A percentile compares a stretch with the other conserved stretches of the same genome.
phyloP scores from a whole-genome alignment of 768 basidiomycete species.

The Tephrocybe rancida region DNA sequence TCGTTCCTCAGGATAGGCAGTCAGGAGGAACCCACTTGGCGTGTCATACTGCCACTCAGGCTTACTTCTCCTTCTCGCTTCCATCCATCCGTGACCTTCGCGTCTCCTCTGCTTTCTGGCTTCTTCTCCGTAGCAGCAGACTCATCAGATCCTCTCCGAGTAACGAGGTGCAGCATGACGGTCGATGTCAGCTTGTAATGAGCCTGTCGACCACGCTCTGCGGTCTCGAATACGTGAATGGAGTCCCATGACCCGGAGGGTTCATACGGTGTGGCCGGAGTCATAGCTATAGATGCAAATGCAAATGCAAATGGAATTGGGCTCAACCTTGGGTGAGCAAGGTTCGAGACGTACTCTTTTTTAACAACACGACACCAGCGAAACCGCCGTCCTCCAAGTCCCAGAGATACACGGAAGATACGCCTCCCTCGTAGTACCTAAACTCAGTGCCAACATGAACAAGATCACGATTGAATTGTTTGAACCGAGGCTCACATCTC shows the following conservation, averaged over 20 bases:
- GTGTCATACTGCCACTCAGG: constrained; percentile 95
- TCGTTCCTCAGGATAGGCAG: not conserved
- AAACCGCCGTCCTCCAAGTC: constrained; percentile 96
- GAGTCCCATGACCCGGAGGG: constrained; percentile 96
- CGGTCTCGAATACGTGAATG: constrained; percentile 95
- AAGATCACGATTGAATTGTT: not conserved
- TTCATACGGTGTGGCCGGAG: constrained; percentile 52
- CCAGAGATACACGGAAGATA: constrained; percentile 97
- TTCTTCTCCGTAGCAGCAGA: constrained; percentile 19
- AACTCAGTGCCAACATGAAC: not conserved
- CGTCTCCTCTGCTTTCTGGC: constrained; percentile 34
- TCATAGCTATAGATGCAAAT: constrained; percentile 57
- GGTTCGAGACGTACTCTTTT: constrained; percentile 73
- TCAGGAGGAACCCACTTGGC: constrained; percentile 66
- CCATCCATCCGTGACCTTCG: constrained; percentile 42
- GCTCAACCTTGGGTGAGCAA: constrained; percentile 1
- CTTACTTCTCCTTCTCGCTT: constrained; percentile 77
- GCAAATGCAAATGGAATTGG: not conserved
- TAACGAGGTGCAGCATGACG: constrained; percentile 90
- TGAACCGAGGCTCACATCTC: constrained; percentile 68
- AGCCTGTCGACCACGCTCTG: constrained; percentile 89
- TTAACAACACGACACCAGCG: constrained; percentile 94
- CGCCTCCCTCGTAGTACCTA: constrained; percentile 98
- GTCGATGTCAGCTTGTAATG: constrained; percentile 98
- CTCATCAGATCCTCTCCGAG: constrained; percentile 44